Evolutionary conservation across 192 early-diverging fungal species (phyloP), one percentile per base, ranked within the genome.

Genomic region (Gamsiella multidivaricata): DNA sequence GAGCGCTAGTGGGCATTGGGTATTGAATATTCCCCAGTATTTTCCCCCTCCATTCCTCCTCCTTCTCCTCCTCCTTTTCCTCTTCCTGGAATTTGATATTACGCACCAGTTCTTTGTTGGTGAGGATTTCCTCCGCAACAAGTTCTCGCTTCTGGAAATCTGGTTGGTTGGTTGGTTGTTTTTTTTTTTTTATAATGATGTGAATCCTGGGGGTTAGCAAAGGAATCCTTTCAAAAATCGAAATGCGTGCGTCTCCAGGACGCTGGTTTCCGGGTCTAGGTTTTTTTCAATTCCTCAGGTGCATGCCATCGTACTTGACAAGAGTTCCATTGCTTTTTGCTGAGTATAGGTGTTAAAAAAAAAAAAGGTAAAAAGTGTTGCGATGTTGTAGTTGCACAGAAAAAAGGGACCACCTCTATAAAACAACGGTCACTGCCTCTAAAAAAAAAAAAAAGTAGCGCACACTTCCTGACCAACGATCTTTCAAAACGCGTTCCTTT

Each of bases 61-160:
- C n/a, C n/a, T n/a, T n/a, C n/a, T n/a, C n/a, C n/a, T n/a, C n/a
- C n/a, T n/a, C n/a, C n/a, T n/a, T n/a, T n/a, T n/a, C n/a, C n/a
- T n/a, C n/a, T n/a, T n/a, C n/a, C n/a, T n/a, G n/a, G n/a, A n/a
- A n/a, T n/a, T n/a, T n/a, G n/a, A n/a, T n/a, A n/a, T n/a, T n/a
- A 52, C 73, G 26, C 84, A 89, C 88, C 65, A 84, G 61, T 71
- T 89, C 83, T 43, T 82, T 81, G 58, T 88, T 86, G n/a, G 82
- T 82, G 1, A 89, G 67, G 39, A 89, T 84, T 18, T 82, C 82
- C 53, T 89, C 88, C 0, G 82, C 86, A 4, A 87, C 47, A 9
- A 70, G 66, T 33, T 89, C 88, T 28, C 75, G 67, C 45, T 86
- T 61, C 11, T 80, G 78, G 3, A 86, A 61, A 28, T 78, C 87